Conservation (phyloP, 2,329 filamentous ascomycete genomes). For the Trichophaea hybrida region DNA sequence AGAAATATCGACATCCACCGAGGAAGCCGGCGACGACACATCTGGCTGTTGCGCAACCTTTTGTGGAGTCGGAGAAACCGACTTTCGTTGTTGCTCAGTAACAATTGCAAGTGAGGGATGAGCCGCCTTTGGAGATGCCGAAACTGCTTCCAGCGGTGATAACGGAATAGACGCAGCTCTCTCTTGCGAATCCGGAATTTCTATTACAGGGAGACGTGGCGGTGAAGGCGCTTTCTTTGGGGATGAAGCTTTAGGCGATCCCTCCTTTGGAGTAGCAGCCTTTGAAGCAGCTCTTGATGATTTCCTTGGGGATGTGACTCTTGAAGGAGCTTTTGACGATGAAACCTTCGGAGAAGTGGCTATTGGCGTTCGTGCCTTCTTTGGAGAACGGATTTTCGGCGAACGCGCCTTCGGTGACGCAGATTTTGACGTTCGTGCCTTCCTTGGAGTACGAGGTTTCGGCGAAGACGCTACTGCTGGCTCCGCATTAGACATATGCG, state of each 20-base stretch:
- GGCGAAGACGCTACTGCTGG: slow-evolving; percentile 1
- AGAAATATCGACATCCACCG: slow-evolving; percentile 15
- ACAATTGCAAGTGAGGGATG: slow-evolving; percentile 15
- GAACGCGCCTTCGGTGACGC: not conserved
- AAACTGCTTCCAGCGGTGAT: not conserved
- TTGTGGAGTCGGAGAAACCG: not conserved
- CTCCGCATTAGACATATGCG: not conserved
- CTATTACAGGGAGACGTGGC: not conserved
- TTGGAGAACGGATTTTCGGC: not conserved
- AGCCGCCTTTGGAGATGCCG: slow-evolving; percentile 3
- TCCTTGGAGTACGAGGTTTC: not conserved
- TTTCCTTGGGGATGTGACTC: no score
- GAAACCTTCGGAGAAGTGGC: not conserved
- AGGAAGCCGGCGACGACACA: slow-evolving; percentile 20
- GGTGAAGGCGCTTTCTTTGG: not conserved
- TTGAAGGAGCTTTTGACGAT: no score
- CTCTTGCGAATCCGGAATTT: slow-evolving; percentile 12
- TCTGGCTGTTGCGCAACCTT: not conserved
- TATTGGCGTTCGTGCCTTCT: not conserved
- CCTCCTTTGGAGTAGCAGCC: not conserved
- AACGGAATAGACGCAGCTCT: not conserved
- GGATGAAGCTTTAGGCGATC: not conserved
- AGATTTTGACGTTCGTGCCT: not conserved
- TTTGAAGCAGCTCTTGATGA: not conserved
- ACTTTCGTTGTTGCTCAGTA: slow-evolving; percentile 4